A percentile compares a stretch with the other conserved stretches of the same genome.
Conservation (phyloP, 2,329 filamentous ascomycete species). For the Leptosphaerulina australis region DNA sequence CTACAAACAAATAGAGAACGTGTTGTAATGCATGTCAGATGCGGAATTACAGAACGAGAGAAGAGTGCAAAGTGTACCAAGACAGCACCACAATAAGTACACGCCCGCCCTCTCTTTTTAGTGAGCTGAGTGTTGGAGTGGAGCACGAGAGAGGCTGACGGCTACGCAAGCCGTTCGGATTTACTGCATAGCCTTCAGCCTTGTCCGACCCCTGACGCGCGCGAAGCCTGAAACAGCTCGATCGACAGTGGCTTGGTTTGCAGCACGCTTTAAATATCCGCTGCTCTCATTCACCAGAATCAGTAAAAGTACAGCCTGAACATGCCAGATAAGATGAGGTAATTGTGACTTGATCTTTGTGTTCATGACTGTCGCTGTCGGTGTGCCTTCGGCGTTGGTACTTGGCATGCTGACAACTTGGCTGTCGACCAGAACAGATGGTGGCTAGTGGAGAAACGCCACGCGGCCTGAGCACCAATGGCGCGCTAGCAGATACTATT, state of each 20-base stretch:
- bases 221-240: constrained; percentile 6
- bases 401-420: background rate
- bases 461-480: no score
- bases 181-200: constrained; percentile 15
- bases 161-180: constrained; percentile 9
- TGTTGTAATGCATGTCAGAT: background rate
- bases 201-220: constrained; percentile 9
- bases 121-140: background rate
- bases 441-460: no score
- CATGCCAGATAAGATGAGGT: background rate
- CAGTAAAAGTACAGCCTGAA: no score
- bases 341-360: background rate
- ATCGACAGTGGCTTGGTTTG: constrained; percentile 16
- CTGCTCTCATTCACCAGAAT: background rate
- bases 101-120: background rate
- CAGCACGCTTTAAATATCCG: constrained; percentile 13
- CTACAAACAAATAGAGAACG: constrained; percentile 9
- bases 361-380: background rate
- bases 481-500: no score
- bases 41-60: constrained; percentile 12
- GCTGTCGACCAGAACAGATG: constrained; percentile 1
- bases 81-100: background rate
- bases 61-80: constrained; percentile 1
- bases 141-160: constrained; percentile 11
- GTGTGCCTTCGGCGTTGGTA: constrained; percentile 6